Percentiles rank a stretch among this genome's conserved stretches.
Conservation (phyloP, 139 green algal genomes). For the Deuterostichococcus epilithicus region DNA sequence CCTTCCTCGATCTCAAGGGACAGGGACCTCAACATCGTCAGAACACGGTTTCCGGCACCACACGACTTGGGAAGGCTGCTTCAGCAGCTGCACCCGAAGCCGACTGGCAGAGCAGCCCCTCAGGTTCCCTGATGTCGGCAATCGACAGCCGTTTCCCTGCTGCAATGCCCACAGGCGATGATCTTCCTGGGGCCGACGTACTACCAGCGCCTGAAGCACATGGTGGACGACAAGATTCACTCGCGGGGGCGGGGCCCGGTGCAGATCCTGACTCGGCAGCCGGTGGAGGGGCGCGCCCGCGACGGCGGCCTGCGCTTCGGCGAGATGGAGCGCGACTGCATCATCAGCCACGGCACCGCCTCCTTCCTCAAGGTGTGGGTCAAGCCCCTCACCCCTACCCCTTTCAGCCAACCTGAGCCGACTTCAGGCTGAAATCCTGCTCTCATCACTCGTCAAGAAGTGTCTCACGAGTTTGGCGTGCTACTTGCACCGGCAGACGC, state of each 20-base stretch:
- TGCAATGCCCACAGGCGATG: constrained; percentile 9
- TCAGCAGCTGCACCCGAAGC: not conserved
- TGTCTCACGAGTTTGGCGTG: not conserved
- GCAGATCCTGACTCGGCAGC: constrained; percentile 95
- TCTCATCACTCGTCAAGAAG: too few species aligned
- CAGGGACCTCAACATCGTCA: too few species aligned
- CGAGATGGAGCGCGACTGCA: constrained; percentile 99
- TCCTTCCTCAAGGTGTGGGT: constrained; percentile 71
- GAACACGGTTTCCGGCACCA: too few species aligned
- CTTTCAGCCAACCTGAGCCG: too few species aligned
- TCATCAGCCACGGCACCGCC: constrained; percentile 84
- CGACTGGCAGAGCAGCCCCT: not conserved
- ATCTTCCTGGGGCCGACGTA: constrained; percentile 99
- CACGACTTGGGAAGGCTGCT: too few species aligned
- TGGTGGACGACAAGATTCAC: constrained; percentile 99
- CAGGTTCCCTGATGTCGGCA: too few species aligned
- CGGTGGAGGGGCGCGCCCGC: constrained; percentile 88
- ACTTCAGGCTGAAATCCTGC: too few species aligned
- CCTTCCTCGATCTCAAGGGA: too few species aligned
- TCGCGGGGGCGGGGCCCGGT: constrained; percentile 76
- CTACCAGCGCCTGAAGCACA: constrained; percentile 99
- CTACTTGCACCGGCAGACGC: not conserved
- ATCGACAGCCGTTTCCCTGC: too few species aligned
- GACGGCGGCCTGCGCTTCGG: constrained; percentile 97
- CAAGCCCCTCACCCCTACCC: too few species aligned